Evolutionary conservation across 129 eudicot species (phyloP), one percentile per base, ranked within the genome.

Genomic region (sunflower (Helianthus annuus)): DNA sequence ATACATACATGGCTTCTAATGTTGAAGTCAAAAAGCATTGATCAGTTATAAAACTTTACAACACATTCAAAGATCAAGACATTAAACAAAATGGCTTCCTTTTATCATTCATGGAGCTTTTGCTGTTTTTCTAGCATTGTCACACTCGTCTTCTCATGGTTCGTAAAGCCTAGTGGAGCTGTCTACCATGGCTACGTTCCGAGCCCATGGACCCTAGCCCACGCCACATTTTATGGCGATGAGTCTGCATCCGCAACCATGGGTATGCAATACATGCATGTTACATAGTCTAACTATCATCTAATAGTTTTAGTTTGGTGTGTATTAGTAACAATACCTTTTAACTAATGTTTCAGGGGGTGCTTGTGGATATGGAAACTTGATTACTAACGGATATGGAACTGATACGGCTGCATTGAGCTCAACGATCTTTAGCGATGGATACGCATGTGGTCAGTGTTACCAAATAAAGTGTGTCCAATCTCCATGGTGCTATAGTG

Each of bases 361-460:
- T 76, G 97, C 97, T 11, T 91, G 97, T 74, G 97, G 97, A 1
- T 92, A 89, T 44, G 98, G 95, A 69, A 87, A 92, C 82, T 64
- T 89, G 80, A 66, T 79, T 32, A 76, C 61, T 53, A 85, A 72
- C 8, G 98, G 95, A 13, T 92, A 92, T 15, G 98, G 98, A 5
- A 84, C 86, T 0, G 82, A 78, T 66, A 92, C 96, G 6, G 87
- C 96, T 16, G 98, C 98, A 0, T 54, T 92, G 76, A 92, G 98
- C 82, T 59, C 98, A 7, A 85, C 86, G 0, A 56, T 93, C 49
- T 93, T 89, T 76, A 80, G 71, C 27, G 82, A 92, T 9, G 98
- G 96, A 16, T 81, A 83, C 14, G 96, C 92, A 12, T 89, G 96
- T 40, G 98, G 96, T 3, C 80, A 85, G 40, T 89, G 98, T 68